Conservation (phyloP, 106 monocot species). For the Allium sativum region DNA sequence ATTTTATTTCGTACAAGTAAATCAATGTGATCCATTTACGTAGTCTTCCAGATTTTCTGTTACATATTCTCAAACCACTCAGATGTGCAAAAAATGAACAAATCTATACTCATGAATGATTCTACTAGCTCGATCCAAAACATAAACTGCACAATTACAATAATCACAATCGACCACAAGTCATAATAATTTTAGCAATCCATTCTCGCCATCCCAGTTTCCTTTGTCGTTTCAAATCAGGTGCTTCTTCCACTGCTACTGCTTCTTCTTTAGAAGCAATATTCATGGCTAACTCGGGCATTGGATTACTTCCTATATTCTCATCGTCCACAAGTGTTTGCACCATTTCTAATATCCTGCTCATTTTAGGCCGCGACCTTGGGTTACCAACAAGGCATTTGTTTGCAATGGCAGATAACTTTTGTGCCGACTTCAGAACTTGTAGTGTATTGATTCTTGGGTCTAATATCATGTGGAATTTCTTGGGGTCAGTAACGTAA, state of each 20-base stretch:
- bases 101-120: too few relatives aligned
- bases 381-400: conserved; percentile 49
- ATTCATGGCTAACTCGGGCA: conserved; percentile 8
- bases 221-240: conserved; percentile 19
- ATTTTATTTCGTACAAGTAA: too few relatives aligned
- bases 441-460: conserved; percentile 46
- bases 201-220: conserved; percentile 30
- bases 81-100: too few relatives aligned
- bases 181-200: conserved; percentile 22
- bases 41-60: too few relatives aligned
- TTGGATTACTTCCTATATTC: conserved; percentile 31
- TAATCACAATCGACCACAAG: neutral
- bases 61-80: too few relatives aligned
- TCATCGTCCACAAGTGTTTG: conserved; percentile 29
- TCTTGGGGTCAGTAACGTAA: conserved; percentile 48
- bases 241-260: conserved; percentile 13
- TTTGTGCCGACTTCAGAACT: conserved; percentile 50
- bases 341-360: conserved; percentile 58
- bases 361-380: conserved; percentile 75
- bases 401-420: conserved; percentile 61
- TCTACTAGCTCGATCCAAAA: neutral
- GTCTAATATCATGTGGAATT: conserved; percentile 65
- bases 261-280: neutral
- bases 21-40: too few relatives aligned
- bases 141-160: neutral